A percentile compares a stretch with the other conserved stretches of the same genome.
Conservation (phyloP, 2,329 filamentous ascomycete genomes). For the Chaetomiaceae sp. region DNA sequence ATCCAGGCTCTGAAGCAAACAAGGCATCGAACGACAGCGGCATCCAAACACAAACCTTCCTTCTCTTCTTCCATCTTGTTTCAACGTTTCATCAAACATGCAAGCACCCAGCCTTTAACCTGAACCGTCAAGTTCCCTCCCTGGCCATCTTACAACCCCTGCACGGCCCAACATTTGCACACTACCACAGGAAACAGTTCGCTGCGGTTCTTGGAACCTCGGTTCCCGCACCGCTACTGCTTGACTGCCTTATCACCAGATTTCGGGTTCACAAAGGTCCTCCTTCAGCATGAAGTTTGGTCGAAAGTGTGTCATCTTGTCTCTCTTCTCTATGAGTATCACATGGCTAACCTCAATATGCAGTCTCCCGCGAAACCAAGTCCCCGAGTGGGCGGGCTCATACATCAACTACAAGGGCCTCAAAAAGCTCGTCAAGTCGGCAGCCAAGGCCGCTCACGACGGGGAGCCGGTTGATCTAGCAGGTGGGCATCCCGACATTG, state of each 20-base stretch:
- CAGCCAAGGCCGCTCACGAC: constrained; percentile 59
- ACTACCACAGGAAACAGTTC: too few species aligned
- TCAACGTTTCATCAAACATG: neutral
- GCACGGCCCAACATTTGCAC: too few species aligned
- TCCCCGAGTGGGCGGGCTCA: constrained; percentile 77
- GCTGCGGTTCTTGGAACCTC: too few species aligned
- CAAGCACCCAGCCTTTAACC: neutral
- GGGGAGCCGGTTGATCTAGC: constrained; percentile 81
- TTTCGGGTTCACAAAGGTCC: too few species aligned
- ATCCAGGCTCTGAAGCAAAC: too few species aligned
- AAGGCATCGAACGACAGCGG: too few species aligned
- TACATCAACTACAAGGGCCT: constrained; percentile 90
- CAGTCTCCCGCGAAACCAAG: constrained; percentile 73
- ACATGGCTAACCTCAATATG: constrained; percentile 17
- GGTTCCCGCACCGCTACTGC: neutral
- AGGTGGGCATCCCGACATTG: constrained; percentile 50
- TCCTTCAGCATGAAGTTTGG: constrained; percentile 35
- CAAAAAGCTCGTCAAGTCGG: constrained; percentile 91
- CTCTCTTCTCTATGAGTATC: neutral
- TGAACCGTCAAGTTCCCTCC: neutral
- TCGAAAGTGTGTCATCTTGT: constrained; percentile 30
- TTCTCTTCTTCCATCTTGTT: neutral
- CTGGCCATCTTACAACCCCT: too few species aligned
- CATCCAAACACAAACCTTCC: too few species aligned
- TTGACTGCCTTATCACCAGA: too few species aligned